Base-by-base conservation (phyloP, 768 basidiomycete species). In the Termitomyces sp. region DNA sequence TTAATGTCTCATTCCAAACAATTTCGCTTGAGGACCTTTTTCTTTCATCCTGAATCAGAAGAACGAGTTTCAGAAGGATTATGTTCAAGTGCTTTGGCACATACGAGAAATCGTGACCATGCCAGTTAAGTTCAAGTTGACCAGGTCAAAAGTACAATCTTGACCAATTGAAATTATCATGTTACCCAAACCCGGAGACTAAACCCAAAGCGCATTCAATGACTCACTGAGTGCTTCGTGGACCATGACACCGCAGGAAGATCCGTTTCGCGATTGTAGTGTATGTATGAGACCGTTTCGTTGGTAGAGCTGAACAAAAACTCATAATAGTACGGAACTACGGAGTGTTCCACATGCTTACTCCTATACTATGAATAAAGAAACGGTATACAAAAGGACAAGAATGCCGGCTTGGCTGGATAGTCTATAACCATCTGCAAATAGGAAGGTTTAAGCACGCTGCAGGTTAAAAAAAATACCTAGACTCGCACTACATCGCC, bases 101-200 rank as follows among this genome's bases (percentile, higher is more conserved):
- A 27, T 27, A 27, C 27, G 27, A 27, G 27, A 27, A 27, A 27
- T 27, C 27, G 27, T 27, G 27, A 2, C 2, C 4, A 27, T 27
- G 27, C 27, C 27, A 27, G 4, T 27, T 27, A 27, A 27, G 27
- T 27, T 27, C 27, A 27, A 27, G 4, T 27, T 27, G 27, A 2
- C 0, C 8, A 36, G 8, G 11, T 36, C 33, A 54, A 46, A 61
- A 53, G 34, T 24, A 56, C 39, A 45, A 61, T 39, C 60, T 44
- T 50, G 60, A 44, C 18, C 11, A 48, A 58, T 54, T 56, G 58
- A 61, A 52, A 61, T 58, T 52, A 58, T 56, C 60, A 61, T 61
- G 60, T 61, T 58, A 11, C 52, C 58, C 55, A 39, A 51, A 61
- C 20, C 27, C 49, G 56, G 56, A 56, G 51, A 13, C 58, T 53